These are phyloP conservation scores for Brettanomyces custersianus DNA, from an alignment of 805 yeast species.

Conservation along the genomic window DNA sequence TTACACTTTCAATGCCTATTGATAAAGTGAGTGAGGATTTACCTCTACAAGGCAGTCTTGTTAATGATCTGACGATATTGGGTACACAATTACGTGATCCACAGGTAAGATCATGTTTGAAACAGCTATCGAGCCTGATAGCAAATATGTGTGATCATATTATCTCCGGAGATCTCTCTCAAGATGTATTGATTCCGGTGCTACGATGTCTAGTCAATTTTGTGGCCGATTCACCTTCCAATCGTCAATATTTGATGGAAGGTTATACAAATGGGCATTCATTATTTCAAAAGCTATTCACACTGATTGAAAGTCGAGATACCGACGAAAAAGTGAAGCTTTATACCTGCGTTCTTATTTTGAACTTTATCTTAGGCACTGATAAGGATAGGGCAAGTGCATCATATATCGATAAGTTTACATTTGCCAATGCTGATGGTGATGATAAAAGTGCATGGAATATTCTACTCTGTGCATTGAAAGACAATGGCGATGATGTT, in stretches of 20 bases:
- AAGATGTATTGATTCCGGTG: neutral
- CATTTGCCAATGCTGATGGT: neutral
- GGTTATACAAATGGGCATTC: neutral
- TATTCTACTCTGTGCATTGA: neutral
- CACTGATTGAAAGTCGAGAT: neutral
- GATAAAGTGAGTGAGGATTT: too few relatives aligned
- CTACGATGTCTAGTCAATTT: slow-evolving; percentile 10
- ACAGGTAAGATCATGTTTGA: neutral
- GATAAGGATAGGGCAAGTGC: neutral
- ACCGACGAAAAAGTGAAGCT: neutral
- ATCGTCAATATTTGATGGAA: slow-evolving; percentile 2
- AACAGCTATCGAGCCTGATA: neutral
- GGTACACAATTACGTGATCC: neutral
- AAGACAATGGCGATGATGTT: neutral
- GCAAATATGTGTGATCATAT: neutral
- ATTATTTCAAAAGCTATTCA: neutral
- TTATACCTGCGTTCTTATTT: neutral
- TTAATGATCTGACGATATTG: too few relatives aligned
- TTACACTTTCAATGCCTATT: too few relatives aligned
- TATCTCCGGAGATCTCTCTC: neutral
- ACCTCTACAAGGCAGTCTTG: too few relatives aligned
- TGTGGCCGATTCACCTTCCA: slow-evolving; percentile 10
- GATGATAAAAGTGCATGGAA: neutral
- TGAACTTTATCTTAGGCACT: slow-evolving; percentile 1
- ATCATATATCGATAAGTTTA: neutral